phyloP scores from a whole-genome alignment of 768 basidiomycete species.

The Hygrophoropsis aurantiaca region DNA sequence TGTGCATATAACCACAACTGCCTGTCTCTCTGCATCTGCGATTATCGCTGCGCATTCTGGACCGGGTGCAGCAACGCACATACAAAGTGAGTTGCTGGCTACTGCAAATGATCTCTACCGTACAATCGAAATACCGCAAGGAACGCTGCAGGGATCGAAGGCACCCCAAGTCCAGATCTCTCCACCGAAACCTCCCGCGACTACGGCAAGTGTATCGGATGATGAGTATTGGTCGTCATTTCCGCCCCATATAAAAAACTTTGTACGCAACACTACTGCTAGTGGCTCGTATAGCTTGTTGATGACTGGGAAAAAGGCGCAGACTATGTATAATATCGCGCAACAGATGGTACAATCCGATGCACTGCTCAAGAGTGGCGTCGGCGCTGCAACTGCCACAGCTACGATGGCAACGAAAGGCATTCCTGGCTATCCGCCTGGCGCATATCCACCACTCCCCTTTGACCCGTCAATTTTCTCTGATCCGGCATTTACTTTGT shows the following conservation, averaged over 20 bases:
- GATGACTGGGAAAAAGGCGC: constrained; percentile 43
- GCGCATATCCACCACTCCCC: constrained; percentile 41
- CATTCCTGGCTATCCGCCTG: constrained; percentile 39
- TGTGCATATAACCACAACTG: constrained; percentile 46
- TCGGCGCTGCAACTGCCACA: constrained; percentile 27
- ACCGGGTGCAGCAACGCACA: constrained; percentile 29
- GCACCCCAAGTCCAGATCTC: constrained; percentile 10
- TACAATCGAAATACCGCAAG: constrained; percentile 32
- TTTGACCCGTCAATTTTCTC: constrained; percentile 55
- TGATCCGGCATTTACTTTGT: constrained; percentile 51
- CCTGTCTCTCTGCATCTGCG: constrained; percentile 39
- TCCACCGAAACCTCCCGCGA: constrained; percentile 12
- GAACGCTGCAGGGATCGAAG: constrained; percentile 16
- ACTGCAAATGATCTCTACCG: constrained; percentile 64
- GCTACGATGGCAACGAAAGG: constrained; percentile 34
- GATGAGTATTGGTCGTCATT: constrained; percentile 72
- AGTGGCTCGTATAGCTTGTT: constrained; percentile 22
- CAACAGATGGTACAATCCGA: constrained; percentile 61
- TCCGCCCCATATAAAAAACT: constrained; percentile 66
- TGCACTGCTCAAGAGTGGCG: constrained; percentile 35
- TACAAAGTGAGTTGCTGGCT: constrained; percentile 60
- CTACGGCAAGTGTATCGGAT: constrained; percentile 35
- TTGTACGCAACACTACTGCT: constrained; percentile 48
- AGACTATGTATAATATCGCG: constrained; percentile 68
- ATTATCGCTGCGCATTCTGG: constrained; percentile 31